These are phyloP conservation scores for Xanthoceras sorbifolium DNA, from an alignment of 345 rosid genomes.

Conservation along the genomic window DNA sequence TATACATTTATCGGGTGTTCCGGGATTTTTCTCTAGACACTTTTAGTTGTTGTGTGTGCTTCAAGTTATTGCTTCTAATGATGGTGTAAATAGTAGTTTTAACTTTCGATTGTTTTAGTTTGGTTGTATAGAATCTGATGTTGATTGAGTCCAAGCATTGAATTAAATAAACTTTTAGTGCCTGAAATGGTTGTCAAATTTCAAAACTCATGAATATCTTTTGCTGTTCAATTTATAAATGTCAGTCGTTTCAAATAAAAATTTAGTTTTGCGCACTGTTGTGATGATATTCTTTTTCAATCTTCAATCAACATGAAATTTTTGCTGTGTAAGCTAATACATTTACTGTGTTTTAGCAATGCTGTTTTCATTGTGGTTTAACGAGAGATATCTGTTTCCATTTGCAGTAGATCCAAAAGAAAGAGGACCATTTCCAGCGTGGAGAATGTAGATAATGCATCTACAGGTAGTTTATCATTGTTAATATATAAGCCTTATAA, in stretches of 20 bases:
- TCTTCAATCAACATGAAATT: background rate
- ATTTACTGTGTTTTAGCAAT: background rate
- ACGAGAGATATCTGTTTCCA: background rate
- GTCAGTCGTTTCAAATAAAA: background rate
- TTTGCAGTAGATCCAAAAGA: constrained; percentile 59
- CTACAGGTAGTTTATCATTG: constrained; percentile 31
- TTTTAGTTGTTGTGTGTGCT: background rate
- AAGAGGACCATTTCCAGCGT: constrained; percentile 48
- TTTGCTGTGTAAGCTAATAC: background rate
- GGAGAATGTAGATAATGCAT: constrained; percentile 46
- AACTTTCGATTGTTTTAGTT: background rate
- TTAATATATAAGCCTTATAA: background rate
- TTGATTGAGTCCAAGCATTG: background rate
- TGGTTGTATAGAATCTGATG: background rate
- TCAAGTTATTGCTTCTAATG: background rate
- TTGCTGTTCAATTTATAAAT: background rate
- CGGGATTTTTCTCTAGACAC: background rate
- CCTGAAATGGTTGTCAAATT: background rate
- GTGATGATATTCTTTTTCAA: background rate
- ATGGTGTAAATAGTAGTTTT: background rate
- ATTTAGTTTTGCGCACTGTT: background rate
- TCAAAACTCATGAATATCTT: background rate
- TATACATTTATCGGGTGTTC: background rate
- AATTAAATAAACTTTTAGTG: background rate
- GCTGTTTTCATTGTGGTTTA: background rate